Evolutionary conservation across 164 flowering plant species (phyloP), one percentile per base, ranked within the genome.

Genomic region (Berberis thunbergii): DNA sequence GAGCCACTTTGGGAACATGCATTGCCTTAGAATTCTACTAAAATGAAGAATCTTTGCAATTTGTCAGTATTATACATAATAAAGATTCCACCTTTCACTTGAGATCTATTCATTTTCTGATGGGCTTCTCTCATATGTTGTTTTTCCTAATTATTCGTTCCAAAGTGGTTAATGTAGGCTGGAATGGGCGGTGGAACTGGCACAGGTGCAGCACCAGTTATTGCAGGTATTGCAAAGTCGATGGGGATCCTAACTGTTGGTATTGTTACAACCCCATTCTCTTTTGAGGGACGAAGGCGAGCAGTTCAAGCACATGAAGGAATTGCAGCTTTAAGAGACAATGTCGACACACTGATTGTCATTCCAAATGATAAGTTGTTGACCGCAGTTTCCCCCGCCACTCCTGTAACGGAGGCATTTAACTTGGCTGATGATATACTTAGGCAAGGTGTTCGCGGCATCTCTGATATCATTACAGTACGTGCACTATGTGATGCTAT

Each of bases 101-200:
- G 26, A 26, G 26, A 26, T 26, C 26, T 0, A 26, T 26, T 26
- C 26, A 26, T 26, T 26, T 48, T 7, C 40, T 39, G 43, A 57
- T 7, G 8, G 26, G 26, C 26, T 26, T 26, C 26, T 26, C 26
- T 26, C 12, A 41, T 11, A 1, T 11, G 41, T 11, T 58, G 2
- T 26, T 41, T 57, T 12, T 12, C 2, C 9, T 59, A 10, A 11
- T 52, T 38, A 4, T 10, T 43, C 41, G 39, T 2, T 64, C 26
- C 26, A 26, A 26, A 26, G 26, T 26, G 26, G 26, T 26, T 54
- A 76, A 4, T 75, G 70, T 81, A 89, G 96, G 91, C 93, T 75
- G 94, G 94, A 73, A 89, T 89, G 97, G 96, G 96, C 63, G 96
- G 96, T 49, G 96, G 96, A 66, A 89, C 96, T 54, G 96, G 96